Base-by-base conservation (phyloP, 192 early-diverging fungal genomes). In the Coemansia sp. region DNA sequence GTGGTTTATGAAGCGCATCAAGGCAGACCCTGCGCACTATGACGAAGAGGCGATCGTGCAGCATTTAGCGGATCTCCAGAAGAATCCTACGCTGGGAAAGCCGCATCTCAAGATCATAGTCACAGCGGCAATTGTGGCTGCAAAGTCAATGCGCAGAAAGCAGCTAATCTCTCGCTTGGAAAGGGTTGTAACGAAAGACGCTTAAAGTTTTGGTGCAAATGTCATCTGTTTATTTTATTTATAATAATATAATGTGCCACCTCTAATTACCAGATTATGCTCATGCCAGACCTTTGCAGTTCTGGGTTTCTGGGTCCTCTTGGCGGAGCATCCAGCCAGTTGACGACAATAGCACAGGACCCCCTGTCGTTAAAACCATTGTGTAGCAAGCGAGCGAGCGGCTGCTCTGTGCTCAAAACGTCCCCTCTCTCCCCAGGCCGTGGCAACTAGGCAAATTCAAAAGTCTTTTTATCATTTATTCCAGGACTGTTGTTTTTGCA, bases 61-160 rank as follows among this genome's bases (percentile, higher is more conserved):
- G 61, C 81, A 67, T 16, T 19, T 84, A n/a, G 53, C 45, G 6
- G 73, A 84, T 64, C 71, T 84, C 20, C 67, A 74, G 42, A 38
- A 43, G 57, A 76, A 64, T 41, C 42, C 67, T 2, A 19, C 61
- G 43, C 32, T 79, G 67, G 54, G 68, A 43, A 68, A 62, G 54
- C 64, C 76, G n/a, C 81, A 84, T 53, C 73, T 79, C 46, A 78
- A 79, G 40, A 46, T 79, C 45, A 79, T 84, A 38, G 69, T 79
- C 39, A 65, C 54, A 7, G 68, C 73, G 0, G 81, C 81, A 0
- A 64, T 61, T 10, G 53, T 58, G 0, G 71, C 77, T 0, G 81
- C 81, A 54, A 84, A 79, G 57, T 72, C 81, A 10, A 79, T 84
- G 81, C 76, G 73, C 37, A 69, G 74, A 20, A 84, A 84, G 62